Percentiles rank a stretch among this genome's conserved stretches.
phyloP scores from a whole-genome alignment of 805 yeast species.

The Trichomonascus vanleenenianus region DNA sequence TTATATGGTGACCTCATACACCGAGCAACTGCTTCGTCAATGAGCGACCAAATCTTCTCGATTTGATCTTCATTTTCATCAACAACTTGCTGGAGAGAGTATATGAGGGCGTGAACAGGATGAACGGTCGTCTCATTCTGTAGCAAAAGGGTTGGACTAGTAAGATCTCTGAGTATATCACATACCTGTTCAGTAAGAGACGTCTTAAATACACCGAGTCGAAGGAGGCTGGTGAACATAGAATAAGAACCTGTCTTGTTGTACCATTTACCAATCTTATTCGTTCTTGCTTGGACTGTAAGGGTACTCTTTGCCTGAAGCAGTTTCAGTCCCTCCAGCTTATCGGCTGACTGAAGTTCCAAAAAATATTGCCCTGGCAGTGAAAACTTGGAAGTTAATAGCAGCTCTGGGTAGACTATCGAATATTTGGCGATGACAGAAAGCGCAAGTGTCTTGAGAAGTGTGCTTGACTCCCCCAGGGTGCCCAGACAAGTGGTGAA shows the following conservation, averaged over 20 bases:
- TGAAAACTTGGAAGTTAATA: conserved; percentile 4
- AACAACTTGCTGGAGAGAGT: conserved; percentile 32
- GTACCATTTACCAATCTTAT: conserved; percentile 73
- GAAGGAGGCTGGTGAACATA: conserved; percentile 58
- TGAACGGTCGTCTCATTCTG: conserved; percentile 41
- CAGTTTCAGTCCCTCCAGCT: conserved; percentile 16
- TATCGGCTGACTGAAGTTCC: conserved; percentile 4
- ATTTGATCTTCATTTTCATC: conserved; percentile 5
- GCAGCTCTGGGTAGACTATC: neutral
- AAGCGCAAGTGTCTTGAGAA: neutral
- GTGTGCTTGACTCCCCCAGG: neutral
- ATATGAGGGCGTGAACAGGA: conserved; percentile 49
- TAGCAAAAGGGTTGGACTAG: conserved; percentile 48
- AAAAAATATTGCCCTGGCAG: conserved; percentile 8
- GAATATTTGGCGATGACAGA: neutral
- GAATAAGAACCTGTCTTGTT: conserved; percentile 44
- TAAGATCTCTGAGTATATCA: conserved; percentile 41
- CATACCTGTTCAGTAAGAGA: conserved; percentile 38
- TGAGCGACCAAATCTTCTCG: conserved; percentile 45
- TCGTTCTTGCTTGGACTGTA: conserved; percentile 48
- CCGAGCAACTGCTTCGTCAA: conserved; percentile 74
- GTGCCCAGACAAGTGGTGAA: conserved; percentile 7
- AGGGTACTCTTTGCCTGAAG: conserved; percentile 37
- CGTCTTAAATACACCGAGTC: conserved; percentile 36
- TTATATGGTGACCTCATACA: conserved; percentile 72